These are phyloP conservation scores for Kuraishia ogatae DNA, from an alignment of 805 yeast genomes.

Conservation along the genomic window DNA sequence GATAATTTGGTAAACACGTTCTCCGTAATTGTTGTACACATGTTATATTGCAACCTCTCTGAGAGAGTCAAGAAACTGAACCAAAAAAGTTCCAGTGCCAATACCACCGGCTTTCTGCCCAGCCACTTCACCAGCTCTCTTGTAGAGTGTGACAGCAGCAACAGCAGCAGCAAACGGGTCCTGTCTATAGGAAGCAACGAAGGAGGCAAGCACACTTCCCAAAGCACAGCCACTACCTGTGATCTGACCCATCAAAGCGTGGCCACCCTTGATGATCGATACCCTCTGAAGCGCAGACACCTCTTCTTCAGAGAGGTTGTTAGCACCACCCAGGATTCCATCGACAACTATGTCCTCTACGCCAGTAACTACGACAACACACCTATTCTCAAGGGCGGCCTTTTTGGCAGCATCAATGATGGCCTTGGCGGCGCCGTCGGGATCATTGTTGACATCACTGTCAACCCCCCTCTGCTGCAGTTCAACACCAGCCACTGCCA, in stretches of 20 bases:
- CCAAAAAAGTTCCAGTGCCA: slow-evolving; percentile 51
- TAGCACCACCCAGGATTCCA: slow-evolving; percentile 23
- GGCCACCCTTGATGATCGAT: slow-evolving; percentile 44
- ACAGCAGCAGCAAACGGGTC: slow-evolving; percentile 37
- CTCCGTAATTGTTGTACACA: too few relatives aligned
- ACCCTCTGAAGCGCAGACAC: slow-evolving; percentile 19
- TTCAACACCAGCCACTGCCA: slow-evolving; percentile 42
- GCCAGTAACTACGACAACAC: slow-evolving; percentile 72
- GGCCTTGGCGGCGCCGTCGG: slow-evolving; percentile 10
- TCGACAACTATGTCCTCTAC: slow-evolving; percentile 39
- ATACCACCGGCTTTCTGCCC: slow-evolving; percentile 19
- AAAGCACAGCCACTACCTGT: slow-evolving; percentile 84
- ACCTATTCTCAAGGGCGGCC: slow-evolving; percentile 41
- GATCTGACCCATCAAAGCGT: slow-evolving; percentile 50
- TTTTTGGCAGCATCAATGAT: slow-evolving; percentile 32
- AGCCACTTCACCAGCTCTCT: slow-evolving; percentile 52
- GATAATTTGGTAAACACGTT: too few relatives aligned
- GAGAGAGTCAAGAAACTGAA: slow-evolving; percentile 36
- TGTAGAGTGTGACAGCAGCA: slow-evolving; percentile 50
- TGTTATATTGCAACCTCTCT: background rate
- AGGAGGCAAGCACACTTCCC: slow-evolving; percentile 62
- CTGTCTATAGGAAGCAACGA: slow-evolving; percentile 35
- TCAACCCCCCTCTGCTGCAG: slow-evolving; percentile 70
- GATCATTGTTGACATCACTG: slow-evolving; percentile 18
- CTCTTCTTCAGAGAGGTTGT: slow-evolving; percentile 1